phyloP scores from a whole-genome alignment of 768 basidiomycete genomes.

The Kwoniella shandongensis region DNA sequence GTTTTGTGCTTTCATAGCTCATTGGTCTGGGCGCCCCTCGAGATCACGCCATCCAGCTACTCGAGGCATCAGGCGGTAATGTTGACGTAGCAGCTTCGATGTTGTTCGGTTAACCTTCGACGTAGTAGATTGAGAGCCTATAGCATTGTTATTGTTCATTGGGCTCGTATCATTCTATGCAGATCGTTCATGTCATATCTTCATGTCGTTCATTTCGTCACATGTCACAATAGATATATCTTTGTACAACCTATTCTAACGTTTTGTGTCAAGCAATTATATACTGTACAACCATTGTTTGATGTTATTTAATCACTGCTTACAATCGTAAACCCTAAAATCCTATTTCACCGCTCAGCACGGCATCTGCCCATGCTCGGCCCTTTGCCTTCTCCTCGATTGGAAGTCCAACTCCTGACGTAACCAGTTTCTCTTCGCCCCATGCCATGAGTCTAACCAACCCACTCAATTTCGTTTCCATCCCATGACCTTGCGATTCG shows the following conservation, averaged over 20 bases:
- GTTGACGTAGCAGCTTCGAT: constrained; percentile 84
- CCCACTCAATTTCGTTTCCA: constrained; percentile 83
- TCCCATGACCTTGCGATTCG: constrained; percentile 85
- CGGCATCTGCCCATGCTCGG: constrained; percentile 35
- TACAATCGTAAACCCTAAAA: constrained; percentile 53
- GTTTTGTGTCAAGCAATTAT: too few species aligned
- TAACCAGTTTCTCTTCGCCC: constrained; percentile 76
- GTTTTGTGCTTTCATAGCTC: constrained; percentile 53
- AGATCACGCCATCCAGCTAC: constrained; percentile 71
- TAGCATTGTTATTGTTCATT: too few species aligned
- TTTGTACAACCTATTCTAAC: too few species aligned
- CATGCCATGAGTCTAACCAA: constrained; percentile 80
- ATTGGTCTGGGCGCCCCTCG: constrained; percentile 75
- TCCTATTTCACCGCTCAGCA: constrained; percentile 60
- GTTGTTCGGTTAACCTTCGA: constrained; percentile 66
- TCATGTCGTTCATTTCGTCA: neutral
- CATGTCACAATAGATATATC: too few species aligned
- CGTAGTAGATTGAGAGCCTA: too few species aligned
- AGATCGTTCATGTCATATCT: neutral
- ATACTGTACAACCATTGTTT: constrained; percentile 60
- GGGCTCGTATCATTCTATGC: too few species aligned
- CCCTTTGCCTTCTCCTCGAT: constrained; percentile 29
- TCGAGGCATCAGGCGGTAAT: constrained; percentile 81
- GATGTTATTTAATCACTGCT: constrained; percentile 45
- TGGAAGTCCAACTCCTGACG: constrained; percentile 51